Evolutionary conservation across 2,329 filamentous ascomycete genomes (phyloP), one percentile per base, ranked within the genome.

Genomic region (Sporothrix humicola): DNA sequence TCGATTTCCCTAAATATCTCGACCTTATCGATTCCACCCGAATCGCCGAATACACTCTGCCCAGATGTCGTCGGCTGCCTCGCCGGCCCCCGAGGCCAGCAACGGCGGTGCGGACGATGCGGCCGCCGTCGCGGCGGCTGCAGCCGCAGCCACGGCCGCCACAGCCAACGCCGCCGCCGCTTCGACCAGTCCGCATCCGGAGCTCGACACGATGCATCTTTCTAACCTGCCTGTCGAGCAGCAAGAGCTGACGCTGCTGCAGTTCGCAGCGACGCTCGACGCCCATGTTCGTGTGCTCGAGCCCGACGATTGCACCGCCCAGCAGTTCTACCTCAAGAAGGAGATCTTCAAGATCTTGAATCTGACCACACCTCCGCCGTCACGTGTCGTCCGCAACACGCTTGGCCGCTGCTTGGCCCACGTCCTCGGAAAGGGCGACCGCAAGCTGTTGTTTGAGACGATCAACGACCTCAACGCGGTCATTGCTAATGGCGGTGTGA

Each of bases 301-400:
- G 71, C 86, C 90, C 75, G 93, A 97, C 77, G 92, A 93, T 80
- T 92, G 95, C 77, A 95, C 93, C 26, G 89, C 93, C 13, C 93
- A 98, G 83, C 96, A 99, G 82, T 90, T 94, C 78, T 93, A 93
- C 81, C 87, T 99, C 78, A 98, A 98, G 83, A 95, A 93, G 81
- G 94, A 98, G 86, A 88, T 98, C 77, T 93, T 98, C 82, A 94
- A 97, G 83, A 92, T 99, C 81, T 88, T 99, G 81, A 94, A 91
- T 79, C 89, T 99, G 54, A 81, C 90, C 68, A 88, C 93, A 56
- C 95, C 95, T 73, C 88, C 92, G 66, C 94, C 95, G 52, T 95
- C 94, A 58, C 89, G 96, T 80, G 92, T 97, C 56, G 92, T 98
- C 80, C 90, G 96, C 78, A 96, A 95, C 83, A 97, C 95, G 80